Base-by-base conservation (phyloP, 177 flowering plant genomes). In the Vitis hybrid region DNA sequence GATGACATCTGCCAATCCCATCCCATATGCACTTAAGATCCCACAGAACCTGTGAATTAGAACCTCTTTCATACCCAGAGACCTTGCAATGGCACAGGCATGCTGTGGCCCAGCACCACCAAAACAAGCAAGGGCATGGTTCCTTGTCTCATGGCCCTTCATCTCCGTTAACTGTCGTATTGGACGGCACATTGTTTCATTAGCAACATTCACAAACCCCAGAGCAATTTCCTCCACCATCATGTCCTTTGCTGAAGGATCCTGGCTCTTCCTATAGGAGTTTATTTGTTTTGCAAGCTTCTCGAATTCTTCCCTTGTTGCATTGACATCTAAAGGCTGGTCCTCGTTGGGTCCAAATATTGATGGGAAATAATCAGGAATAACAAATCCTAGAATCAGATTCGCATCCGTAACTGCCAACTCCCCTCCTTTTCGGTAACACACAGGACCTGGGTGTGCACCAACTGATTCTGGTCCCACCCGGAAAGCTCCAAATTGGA, bases 31-130 rank as follows among this genome's bases (percentile, higher is more conserved):
- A 82, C 99, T 95, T 73, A 93, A 82, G 72, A 95, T 90, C 62
- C 99, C 99, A 85, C 99, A 95, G 63, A 83, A 90, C 64, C 90
- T 84, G 75, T 95, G 99, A 67, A 95, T 85, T 26, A 95, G 80
- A 14, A 95, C 97, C 77, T 95, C 95, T 73, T 85, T 85, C 99
- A 95, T 93, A 10, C 99, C 97, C 80, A 95, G 69, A 16, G 94
- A 88, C 72, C 97, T 79, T 11, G 97, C 98, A 81, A 95, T 93
- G 52, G 99, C 93, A 83, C 99, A 95, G 6, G 98, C 97, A 79
- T 91, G 99, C 58, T 95, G 99, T 12, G 99, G 99, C 12, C 99
- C 99, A 56, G 98, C 99, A 73, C 99, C 99, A 33, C 98, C 98
- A 79, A 93, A 95, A 85, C 99, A 93, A 75, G 91, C 99, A 78